Conservation (phyloP, 129 eudicot genomes). For the Glebionis coronaria region DNA sequence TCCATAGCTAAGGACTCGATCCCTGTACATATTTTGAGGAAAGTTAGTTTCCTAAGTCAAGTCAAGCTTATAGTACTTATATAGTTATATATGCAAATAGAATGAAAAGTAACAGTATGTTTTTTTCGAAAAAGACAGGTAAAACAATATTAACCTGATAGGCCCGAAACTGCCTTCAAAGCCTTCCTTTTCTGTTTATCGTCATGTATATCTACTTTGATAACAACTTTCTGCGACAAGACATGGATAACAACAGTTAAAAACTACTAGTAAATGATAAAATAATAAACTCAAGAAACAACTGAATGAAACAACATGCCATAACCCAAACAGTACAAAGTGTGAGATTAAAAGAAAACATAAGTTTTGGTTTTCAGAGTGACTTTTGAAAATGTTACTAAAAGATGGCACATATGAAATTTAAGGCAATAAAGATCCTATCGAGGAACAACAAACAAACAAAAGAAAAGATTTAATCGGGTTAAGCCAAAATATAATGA, state of each 20-base stretch:
- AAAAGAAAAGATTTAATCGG: too few species aligned
- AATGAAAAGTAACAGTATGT: background rate
- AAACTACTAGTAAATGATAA: background rate
- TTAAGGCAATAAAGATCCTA: too few species aligned
- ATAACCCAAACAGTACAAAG: background rate
- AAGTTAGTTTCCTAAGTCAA: background rate
- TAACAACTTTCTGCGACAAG: background rate
- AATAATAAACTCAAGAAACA: background rate
- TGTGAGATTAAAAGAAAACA: too few species aligned
- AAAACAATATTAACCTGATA: background rate
- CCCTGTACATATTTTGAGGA: constrained; percentile 17
- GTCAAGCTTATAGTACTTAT: background rate
- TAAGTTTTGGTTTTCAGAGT: too few species aligned
- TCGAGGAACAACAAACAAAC: too few species aligned
- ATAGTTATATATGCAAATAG: background rate
- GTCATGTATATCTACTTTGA: background rate
- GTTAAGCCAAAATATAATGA: background rate
- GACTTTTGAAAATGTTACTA: too few species aligned
- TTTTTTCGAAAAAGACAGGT: background rate
- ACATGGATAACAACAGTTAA: background rate
- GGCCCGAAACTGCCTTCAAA: constrained; percentile 5
- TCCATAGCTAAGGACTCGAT: constrained; percentile 34
- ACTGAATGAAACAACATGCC: background rate
- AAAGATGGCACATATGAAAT: too few species aligned
- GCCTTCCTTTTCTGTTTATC: constrained; percentile 1